Evolutionary conservation across 2,329 filamentous ascomycete genomes (phyloP), one percentile per base, ranked within the genome.

Genomic region (Drechmeria coniospora): DNA sequence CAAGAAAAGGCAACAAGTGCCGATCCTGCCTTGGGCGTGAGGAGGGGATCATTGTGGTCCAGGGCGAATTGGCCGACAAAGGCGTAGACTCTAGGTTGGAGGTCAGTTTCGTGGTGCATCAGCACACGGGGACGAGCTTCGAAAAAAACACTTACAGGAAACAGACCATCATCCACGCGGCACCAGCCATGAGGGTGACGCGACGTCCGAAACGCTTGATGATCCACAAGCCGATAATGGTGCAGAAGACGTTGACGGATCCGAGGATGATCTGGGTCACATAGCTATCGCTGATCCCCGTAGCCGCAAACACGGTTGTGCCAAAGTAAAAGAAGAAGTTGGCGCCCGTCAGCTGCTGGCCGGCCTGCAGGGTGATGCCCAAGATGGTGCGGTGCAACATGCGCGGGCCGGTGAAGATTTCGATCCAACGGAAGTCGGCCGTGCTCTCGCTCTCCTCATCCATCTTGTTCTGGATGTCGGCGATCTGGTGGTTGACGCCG

Each of bases 261-360:
- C 65, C 65, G 13, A 79, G 61, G 33, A 79, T 75, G 40, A 79
- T 73, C 42, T 76, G 71, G 1, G 73, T 79, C 28, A 73, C 55
- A 40, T 75, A 80, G 27, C 65, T 67, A 54, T 82, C 69, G 34
- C 43, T 50, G 16, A 81, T 62, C 38, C 76, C 77, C 2, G 73
- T 73, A 2, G 73, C 63, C 10, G 59, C 45, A 50, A 82, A 81
- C 38, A 79, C 70, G 4, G 69, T 75, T 22, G 66, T 71, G 15
- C 65, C 66, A 42, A 74, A 79, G 49, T 71, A 71, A 49, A 77
- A 76, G 56, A 72, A 75, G 51, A 71, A 77, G 51, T 76, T 76
- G 32, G 67, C 70, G 18, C 75, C 75, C 1, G 73, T 78, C 2
- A 80, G 56, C 43, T 80, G 75, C 47, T 79, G 74, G 5, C 74